phyloP scores from a whole-genome alignment of 805 yeast genomes.

The Cyberlindnera sargentensis region DNA sequence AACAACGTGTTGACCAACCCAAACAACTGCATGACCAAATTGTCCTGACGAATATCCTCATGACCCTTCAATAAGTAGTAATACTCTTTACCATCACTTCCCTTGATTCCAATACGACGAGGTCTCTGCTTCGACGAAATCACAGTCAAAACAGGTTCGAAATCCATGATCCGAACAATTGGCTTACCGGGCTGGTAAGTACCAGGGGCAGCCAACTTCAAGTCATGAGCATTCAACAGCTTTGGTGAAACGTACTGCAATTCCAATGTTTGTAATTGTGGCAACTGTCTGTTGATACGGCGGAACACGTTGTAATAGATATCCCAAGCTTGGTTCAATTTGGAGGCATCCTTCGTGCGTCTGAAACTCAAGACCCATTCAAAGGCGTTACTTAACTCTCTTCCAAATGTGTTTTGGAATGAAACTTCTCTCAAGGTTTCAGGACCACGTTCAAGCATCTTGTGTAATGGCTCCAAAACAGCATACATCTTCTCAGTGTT shows the following conservation, averaged over 20 bases:
- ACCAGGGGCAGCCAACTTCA: conserved; percentile 91
- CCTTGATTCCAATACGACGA: conserved; percentile 68
- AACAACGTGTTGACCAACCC: conserved; percentile 90
- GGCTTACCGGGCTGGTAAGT: conserved; percentile 84
- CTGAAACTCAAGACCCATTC: conserved; percentile 89
- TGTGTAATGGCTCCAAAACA: conserved; percentile 83
- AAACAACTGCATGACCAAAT: conserved; percentile 94
- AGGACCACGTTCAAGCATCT: conserved; percentile 78
- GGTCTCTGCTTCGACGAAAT: conserved; percentile 96
- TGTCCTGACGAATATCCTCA: conserved; percentile 96
- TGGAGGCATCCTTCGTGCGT: conserved; percentile 78
- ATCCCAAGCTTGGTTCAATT: conserved; percentile 96
- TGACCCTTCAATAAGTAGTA: conserved; percentile 85
- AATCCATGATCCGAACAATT: conserved; percentile 59
- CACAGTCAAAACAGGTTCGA: conserved; percentile 79
- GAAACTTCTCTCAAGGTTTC: conserved; percentile 90
- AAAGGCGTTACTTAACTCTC: conserved; percentile 86
- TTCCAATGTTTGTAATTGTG: conserved; percentile 79
- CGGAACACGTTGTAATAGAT: conserved; percentile 90
- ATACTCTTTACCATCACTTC: conserved; percentile 90
- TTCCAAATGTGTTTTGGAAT: conserved; percentile 87
- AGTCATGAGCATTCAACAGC: conserved; percentile 64
- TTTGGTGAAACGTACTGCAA: conserved; percentile 92
- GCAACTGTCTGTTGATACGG: conserved; percentile 80
- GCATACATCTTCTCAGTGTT: conserved; percentile 93